phyloP scores from a whole-genome alignment of 108 stramenopile species.

The Stephanodiscus minutulus region DNA sequence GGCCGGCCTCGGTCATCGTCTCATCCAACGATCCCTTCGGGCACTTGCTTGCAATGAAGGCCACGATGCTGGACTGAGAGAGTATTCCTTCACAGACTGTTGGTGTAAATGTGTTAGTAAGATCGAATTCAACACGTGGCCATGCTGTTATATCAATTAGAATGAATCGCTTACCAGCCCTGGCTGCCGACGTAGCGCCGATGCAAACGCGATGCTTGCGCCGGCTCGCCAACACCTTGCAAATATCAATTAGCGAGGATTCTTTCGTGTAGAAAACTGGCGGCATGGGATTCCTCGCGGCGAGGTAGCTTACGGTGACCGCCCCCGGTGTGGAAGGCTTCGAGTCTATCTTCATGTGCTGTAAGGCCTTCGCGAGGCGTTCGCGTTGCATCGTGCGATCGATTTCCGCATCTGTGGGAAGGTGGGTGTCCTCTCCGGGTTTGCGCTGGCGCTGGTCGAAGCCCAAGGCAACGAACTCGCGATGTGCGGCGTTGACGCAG shows the following conservation, averaged over 20 bases:
- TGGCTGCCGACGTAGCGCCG: conserved; percentile 31
- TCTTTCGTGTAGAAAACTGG: conserved; percentile 25
- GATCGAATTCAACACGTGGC: neutral
- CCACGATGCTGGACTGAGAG: conserved; percentile 47
- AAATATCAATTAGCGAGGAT: conserved; percentile 41
- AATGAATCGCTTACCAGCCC: neutral
- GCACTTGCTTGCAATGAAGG: conserved; percentile 44
- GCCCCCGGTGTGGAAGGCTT: conserved; percentile 43
- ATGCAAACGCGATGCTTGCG: conserved; percentile 47
- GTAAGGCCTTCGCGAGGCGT: conserved; percentile 48
- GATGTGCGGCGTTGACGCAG: conserved; percentile 48
- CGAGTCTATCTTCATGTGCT: conserved; percentile 42
- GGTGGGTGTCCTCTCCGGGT: conserved; percentile 34
- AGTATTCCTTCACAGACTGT: conserved; percentile 39
- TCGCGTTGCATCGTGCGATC: conserved; percentile 44
- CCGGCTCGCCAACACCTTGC: conserved; percentile 39
- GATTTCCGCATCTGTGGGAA: conserved; percentile 30
- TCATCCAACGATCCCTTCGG: conserved; percentile 45
- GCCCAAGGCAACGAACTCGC: conserved; percentile 36
- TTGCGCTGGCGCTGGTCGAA: conserved; percentile 25
- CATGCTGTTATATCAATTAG: neutral
- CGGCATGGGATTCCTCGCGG: conserved; percentile 49
- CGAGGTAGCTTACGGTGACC: conserved; percentile 51
- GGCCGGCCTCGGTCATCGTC: conserved; percentile 45
- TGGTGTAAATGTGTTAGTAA: neutral